phyloP scores from a whole-genome alignment of 208 protist species.

The Leishmania martiniquensis region DNA sequence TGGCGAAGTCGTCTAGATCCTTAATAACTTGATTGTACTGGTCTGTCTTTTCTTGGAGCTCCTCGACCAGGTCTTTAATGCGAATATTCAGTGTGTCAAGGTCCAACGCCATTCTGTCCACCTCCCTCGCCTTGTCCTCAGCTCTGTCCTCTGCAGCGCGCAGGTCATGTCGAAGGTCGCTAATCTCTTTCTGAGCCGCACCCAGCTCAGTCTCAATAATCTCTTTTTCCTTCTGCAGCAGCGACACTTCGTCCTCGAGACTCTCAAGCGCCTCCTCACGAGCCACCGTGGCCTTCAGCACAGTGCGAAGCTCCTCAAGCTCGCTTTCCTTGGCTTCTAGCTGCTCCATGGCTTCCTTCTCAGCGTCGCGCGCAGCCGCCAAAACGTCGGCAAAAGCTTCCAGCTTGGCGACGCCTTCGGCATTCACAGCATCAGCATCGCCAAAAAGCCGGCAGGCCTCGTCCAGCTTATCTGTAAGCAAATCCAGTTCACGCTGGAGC shows the following conservation, averaged over 20 bases:
- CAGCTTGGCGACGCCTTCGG: conserved; percentile 35
- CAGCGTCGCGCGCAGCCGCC: conserved; percentile 22
- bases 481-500: conserved; percentile 39
- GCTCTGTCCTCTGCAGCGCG: conserved; percentile 20
- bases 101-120: conserved; percentile 37
- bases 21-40: conserved; percentile 68
- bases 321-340: conserved; percentile 41
- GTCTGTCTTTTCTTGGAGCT: conserved; percentile 61
- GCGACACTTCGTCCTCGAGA: conserved; percentile 18
- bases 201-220: conserved; percentile 31
- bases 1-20: conserved; percentile 67
- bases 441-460: conserved; percentile 36
- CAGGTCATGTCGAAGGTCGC: conserved; percentile 17
- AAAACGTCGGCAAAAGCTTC: conserved; percentile 38
- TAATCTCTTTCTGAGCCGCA: conserved; percentile 27
- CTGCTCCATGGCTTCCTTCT: conserved; percentile 31
- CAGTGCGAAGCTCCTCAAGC: conserved; percentile 22
- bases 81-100: conserved; percentile 45
- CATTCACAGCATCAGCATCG: conserved; percentile 29
- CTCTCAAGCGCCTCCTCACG: conserved; percentile 21
- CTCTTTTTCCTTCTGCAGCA: conserved; percentile 36
- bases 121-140: conserved; percentile 18
- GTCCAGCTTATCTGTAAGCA: conserved; percentile 42
- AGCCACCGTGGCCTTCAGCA: conserved; percentile 10
- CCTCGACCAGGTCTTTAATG: conserved; percentile 52